Evolutionary conservation across 2,329 filamentous ascomycete genomes (phyloP).

Genomic region (Fusarium stilboides): DNA sequence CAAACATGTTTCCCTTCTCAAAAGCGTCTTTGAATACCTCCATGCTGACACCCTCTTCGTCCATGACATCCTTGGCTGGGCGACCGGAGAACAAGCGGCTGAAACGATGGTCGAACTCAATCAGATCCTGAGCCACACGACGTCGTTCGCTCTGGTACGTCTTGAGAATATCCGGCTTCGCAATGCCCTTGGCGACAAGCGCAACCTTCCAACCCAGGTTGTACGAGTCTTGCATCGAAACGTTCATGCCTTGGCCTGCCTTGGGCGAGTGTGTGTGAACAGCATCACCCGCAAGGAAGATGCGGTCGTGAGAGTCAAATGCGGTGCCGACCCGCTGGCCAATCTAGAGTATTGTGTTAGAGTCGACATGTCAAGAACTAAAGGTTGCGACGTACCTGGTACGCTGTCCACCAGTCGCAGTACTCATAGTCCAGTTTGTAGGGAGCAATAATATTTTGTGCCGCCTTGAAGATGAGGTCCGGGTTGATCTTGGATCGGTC

Average conservation of each 20-base stretch:
- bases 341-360: conserved; percentile 55
- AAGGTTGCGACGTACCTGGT: conserved; percentile 58
- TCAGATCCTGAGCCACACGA: conserved; percentile 75
- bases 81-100: conserved; percentile 65
- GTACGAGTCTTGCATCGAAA: conserved; percentile 75
- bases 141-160: conserved; percentile 70
- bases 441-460: conserved; percentile 75
- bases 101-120: conserved; percentile 74
- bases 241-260: conserved; percentile 81
- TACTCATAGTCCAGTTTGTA: conserved; percentile 77
- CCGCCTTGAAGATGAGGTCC: conserved; percentile 73
- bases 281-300: conserved; percentile 81
- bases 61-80: conserved; percentile 72
- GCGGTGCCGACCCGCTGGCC: conserved; percentile 73
- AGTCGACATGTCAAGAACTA: too few species aligned
- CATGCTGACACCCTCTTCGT: conserved; percentile 74
- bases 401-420: conserved; percentile 60
- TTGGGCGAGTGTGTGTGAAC: conserved; percentile 72
- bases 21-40: conserved; percentile 74
- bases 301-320: conserved; percentile 69
- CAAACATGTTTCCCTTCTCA: conserved; percentile 67
- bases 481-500: conserved; percentile 75
- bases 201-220: conserved; percentile 73
- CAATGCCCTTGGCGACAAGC: conserved; percentile 61
- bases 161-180: conserved; percentile 60